A percentile compares a stretch with the other conserved stretches of the same genome.
These are phyloP conservation scores for Trichothecium sympodiale DNA, from an alignment of 2,329 filamentous ascomycete species.

Conservation along the genomic window DNA sequence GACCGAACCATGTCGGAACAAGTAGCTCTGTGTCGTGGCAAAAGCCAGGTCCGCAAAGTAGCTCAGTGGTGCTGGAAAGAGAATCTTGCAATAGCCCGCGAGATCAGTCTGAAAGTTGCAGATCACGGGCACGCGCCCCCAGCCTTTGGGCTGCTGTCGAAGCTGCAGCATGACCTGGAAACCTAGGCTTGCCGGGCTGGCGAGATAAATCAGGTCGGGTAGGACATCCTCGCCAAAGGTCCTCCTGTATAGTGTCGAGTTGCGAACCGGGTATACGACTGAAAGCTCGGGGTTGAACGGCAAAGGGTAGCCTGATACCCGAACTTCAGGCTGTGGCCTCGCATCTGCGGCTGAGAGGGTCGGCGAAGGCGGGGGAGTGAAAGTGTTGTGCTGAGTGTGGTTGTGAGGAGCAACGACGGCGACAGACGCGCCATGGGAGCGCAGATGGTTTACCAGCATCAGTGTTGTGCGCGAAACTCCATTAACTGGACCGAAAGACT, in stretches of 20 bases:
- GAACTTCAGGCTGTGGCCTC: conserved; percentile 34
- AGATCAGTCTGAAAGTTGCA: conserved; percentile 66
- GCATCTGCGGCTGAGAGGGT: conserved; percentile 17
- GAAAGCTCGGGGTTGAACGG: conserved; percentile 64
- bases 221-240: conserved; percentile 40
- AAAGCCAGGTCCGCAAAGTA: conserved; percentile 51
- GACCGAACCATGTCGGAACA: conserved; percentile 51
- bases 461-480: conserved; percentile 62
- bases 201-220: conserved; percentile 59
- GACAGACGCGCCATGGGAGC: conserved; percentile 51
- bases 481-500: conserved; percentile 63
- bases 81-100: conserved; percentile 55
- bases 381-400: conserved; percentile 42
- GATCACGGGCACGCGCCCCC: conserved; percentile 44
- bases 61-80: conserved; percentile 55
- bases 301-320: conserved; percentile 52
- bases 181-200: conserved; percentile 57
- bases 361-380: conserved; percentile 30
- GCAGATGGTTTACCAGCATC: conserved; percentile 57
- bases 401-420: conserved; percentile 56
- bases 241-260: conserved; percentile 47
- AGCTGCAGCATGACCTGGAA: conserved; percentile 63
- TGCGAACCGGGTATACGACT: conserved; percentile 56
- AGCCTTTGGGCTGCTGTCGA: conserved; percentile 42
- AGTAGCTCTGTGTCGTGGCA: conserved; percentile 51